Evolutionary conservation across 805 yeast genomes (phyloP), one percentile per base, ranked within the genome.

Genomic region (Saturnispora galanensis): DNA sequence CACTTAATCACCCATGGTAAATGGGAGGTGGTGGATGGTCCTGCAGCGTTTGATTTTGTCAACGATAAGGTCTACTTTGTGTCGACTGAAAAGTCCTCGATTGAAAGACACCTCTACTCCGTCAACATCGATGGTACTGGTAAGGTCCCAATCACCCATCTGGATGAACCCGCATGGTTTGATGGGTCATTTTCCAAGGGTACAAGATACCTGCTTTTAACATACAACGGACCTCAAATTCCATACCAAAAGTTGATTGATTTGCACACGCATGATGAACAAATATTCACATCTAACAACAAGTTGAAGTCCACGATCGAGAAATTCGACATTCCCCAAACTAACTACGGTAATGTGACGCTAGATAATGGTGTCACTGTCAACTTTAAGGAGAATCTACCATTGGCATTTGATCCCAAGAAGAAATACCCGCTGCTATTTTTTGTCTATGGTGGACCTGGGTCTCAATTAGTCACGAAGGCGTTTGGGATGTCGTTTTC

Each of bases 361-460:
- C 59, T 81, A 10, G 52, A 52, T 1, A 43, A 50, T 11, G 72
- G 65, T 2, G 63, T 75, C 28, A 51, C 60, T 4, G 46, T 57
- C 10, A 85, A 89, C 62, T 74, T 77, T 28, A 71, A 77, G 47
- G 96, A 89, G 60, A 81, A 86, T 5, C 66, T 80, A 37, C 97
- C 97, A 1, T 72, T 80, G 36, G 66, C 71, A 51, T 93, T 93
- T 58, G 73, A 84, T 54, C 54, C 60, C 5, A 55, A 64, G 8
- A 67, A 70, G 54, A 70, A 80, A 59, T 88, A 90, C 59, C 97
- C 97, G 0, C 79, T 93, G 0, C 69, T 93, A 47, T 90, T 93
- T 59, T 88, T 73, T 58, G 88, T 88, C 4, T 93, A 93, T 58
- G 97, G 96, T 17, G 98, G 98, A 0, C 98, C 98, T 8, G 93